phyloP scores from a whole-genome alignment of 495 filamentous ascomycete species.

The Lasiosphaeria hispida region DNA sequence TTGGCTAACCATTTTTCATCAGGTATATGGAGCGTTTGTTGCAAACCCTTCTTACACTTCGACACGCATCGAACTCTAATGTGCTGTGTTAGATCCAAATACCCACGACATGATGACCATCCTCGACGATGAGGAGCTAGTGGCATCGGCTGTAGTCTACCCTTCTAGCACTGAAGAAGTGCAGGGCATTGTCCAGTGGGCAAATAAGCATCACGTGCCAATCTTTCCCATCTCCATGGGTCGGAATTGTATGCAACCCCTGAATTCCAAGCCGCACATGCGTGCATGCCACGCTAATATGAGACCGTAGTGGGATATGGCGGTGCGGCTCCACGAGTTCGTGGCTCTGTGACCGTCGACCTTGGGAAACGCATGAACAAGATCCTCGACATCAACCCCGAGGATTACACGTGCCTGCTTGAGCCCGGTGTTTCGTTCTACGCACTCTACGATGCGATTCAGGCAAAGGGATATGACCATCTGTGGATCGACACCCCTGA shows the following conservation, averaged over 20 bases:
- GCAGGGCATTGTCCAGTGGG: conserved; percentile 43
- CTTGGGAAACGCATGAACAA: conserved; percentile 62
- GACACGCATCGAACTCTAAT: not conserved
- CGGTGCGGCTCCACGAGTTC: conserved; percentile 54
- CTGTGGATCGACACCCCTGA: conserved; percentile 56
- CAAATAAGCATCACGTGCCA: conserved; percentile 50
- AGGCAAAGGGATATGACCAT: conserved; percentile 34
- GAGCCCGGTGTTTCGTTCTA: conserved; percentile 61
- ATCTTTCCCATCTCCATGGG: conserved; percentile 56
- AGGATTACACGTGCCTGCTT: conserved; percentile 58
- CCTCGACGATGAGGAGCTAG: conserved; percentile 50
- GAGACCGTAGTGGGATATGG: conserved; percentile 49
- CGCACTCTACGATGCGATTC: conserved; percentile 50
- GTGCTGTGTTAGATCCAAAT: conserved; percentile 34
- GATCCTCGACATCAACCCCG: conserved; percentile 88
- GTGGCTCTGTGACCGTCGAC: conserved; percentile 53
- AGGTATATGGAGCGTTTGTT: conserved; percentile 50
- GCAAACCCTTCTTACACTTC: too few species aligned
- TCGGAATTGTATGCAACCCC: conserved; percentile 33
- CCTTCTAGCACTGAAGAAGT: conserved; percentile 48
- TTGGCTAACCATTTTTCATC: not conserved
- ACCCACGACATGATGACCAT: conserved; percentile 56
- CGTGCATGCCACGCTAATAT: not conserved
- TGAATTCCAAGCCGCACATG: not conserved
- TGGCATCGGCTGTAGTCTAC: conserved; percentile 51